Evolutionary conservation across 2,329 filamentous ascomycete genomes (phyloP).

Genomic region (Daldinia eschscholtzii): DNA sequence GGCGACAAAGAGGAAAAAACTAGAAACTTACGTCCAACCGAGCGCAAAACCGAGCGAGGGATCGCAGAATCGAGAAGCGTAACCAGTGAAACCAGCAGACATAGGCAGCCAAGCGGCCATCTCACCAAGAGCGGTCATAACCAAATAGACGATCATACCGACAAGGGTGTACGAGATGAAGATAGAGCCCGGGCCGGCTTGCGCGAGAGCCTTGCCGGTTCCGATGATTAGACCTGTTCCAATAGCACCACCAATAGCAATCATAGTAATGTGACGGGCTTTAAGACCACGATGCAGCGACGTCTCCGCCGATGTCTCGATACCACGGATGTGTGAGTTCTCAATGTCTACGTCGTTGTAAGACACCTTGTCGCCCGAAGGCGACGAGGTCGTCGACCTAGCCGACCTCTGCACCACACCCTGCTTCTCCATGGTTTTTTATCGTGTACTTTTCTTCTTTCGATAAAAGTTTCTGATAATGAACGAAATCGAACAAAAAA

Average conservation of each 20-base stretch:
- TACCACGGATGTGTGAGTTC: constrained; percentile 57
- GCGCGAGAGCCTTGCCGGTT: constrained; percentile 67
- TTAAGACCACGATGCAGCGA: constrained; percentile 66
- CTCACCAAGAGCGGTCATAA: constrained; percentile 85
- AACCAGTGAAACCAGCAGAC: constrained; percentile 83
- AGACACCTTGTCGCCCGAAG: constrained; percentile 44
- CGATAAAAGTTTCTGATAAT: constrained; percentile 1
- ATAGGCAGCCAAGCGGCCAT: constrained; percentile 88
- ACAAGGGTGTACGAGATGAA: constrained; percentile 78
- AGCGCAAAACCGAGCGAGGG: constrained; percentile 84
- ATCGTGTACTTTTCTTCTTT: neutral
- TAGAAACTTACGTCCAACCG: constrained; percentile 72
- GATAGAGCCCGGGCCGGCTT: constrained; percentile 73
- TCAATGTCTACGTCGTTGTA: constrained; percentile 48
- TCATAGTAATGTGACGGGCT: constrained; percentile 69
- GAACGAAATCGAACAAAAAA: constrained; percentile 15
- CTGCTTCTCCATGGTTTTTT: constrained; percentile 44
- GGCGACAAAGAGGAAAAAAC: neutral
- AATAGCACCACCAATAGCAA: constrained; percentile 80
- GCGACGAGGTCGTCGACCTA: constrained; percentile 52
- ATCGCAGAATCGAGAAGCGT: constrained; percentile 83
- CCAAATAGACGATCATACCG: constrained; percentile 80
- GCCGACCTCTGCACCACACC: constrained; percentile 50
- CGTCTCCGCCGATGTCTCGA: constrained; percentile 64
- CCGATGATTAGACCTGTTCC: constrained; percentile 82